Evolutionary conservation across 257 asterid species (phyloP), one percentile per base, ranked within the genome.

Genomic region (Nicotiana attenuata): DNA sequence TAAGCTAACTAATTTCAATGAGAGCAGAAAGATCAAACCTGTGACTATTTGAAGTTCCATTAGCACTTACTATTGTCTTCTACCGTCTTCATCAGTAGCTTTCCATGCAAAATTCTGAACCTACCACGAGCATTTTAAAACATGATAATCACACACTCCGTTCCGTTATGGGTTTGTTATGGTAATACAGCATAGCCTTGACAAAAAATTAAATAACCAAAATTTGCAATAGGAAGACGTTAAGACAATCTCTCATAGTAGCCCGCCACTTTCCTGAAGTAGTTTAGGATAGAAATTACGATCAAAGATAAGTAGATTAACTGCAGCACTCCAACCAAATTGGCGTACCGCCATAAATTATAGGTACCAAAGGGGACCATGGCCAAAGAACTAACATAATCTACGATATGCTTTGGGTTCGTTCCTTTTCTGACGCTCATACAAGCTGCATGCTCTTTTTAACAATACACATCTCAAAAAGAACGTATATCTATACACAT

Each of bases 31-130:
- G 60, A 24, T 20, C 20, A 28, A 73, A 47, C 79, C 63, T 47
- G 60, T 73, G 41, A 73, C 41, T 50, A 24, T 73, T 73, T 73
- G 79, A 47, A 73, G 41, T 73, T 73, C 45, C 63, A 73, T 73
- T 50, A 47, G 79, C 79, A 73, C 38, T 24, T 24, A 7, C 15
- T 47, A 24, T 8, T 47, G 24, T 73, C 41, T 24, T 45, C 41
- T 33, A 47, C 22, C 61, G 8, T 47, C 61, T 73, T 73, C 79
- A 73, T 47, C 60, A 24, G 22, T 73, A 57, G 52, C 38, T 47
- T 47, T 8, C 61, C 16, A 73, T 26, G 63, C 8, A 47, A 24
- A 22, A 73, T 26, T 73, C 20, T 73, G 61, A 50, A 73, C 41
- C 63, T 50, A 24, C 22, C 26, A 71, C 38, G 50, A 24, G 31